Base-by-base conservation (phyloP, 345 rosid genomes). In the Populus euphratica region DNA sequence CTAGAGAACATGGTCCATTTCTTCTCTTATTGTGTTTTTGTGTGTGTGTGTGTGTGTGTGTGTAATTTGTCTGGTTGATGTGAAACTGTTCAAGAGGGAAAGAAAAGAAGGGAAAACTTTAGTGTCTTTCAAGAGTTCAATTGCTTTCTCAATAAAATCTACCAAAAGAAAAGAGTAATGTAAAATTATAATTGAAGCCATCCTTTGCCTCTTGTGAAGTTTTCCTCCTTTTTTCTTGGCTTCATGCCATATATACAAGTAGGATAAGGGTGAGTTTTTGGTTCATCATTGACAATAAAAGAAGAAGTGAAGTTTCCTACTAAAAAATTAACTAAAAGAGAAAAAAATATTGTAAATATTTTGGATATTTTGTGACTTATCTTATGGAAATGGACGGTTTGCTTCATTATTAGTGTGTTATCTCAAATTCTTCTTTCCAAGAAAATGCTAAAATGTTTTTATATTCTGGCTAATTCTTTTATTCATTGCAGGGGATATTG, bases 401-500 rank as follows among this genome's bases (percentile, higher is more conserved):
- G 47, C 35, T 36, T 25, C 52, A 36, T 18, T 35, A 23, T 16
- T 18, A 20, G 44, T 20, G 21, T 21, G 8, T 67, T 67, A 9
- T 68, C 47, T 35, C 16, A 6, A 65, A 64, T 17, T 23, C 44
- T 43, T 6, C 10, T 7, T 65, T 21, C 63, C 16, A 16, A 6
- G 12, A 23, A 18, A 50, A 5, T 49, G 33, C 36, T 29, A 23
- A 21, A 66, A 75, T 2, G 6, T 43, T 11, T 39, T n/a, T 10
- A 49, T 44, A 49, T 38, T 59, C 27, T 18, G 38, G 29, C 6
- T 14, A 20, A 10, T 17, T 50, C 39, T n/a, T 69, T 61, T 17
- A 2, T 62, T 21, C 12, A 8, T 50, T 50, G 68, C 76, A 86
- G 88, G 88, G 83, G 12, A 69, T 83, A 11, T 23, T 81, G 33